Conservation (phyloP, 352 stramenopile genomes). For the Phytopythium litorale region DNA sequence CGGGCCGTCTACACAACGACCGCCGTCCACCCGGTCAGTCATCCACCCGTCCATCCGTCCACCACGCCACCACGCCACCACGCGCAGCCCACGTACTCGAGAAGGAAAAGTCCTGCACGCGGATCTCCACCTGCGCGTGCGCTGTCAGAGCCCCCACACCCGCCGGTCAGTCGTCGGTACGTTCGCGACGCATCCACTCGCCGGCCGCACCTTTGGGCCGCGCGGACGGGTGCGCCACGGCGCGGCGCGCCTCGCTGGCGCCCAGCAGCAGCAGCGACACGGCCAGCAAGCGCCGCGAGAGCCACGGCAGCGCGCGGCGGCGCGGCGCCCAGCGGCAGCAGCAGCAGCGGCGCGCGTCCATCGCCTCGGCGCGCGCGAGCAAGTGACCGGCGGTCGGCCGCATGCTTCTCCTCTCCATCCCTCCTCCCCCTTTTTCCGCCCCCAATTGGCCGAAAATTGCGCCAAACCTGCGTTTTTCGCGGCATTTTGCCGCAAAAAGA, state of each 20-base stretch:
- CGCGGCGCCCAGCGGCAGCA: slow-evolving; percentile 2
- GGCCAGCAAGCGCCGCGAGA: slow-evolving; percentile 17
- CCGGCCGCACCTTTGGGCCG: slow-evolving; percentile 21
- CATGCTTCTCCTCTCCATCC: neutral
- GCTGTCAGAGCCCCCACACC: slow-evolving; percentile 9
- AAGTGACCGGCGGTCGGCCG: neutral
- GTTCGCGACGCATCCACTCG: too few relatives aligned
- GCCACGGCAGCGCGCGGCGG: slow-evolving; percentile 3
- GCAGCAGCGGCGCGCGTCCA: slow-evolving; percentile 3
- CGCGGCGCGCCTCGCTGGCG: slow-evolving; percentile 31
- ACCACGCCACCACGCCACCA: neutral
- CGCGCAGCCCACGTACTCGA: slow-evolving; percentile 18
- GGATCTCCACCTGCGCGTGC: slow-evolving; percentile 44
- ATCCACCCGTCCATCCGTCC: neutral
- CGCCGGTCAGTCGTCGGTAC: neutral
- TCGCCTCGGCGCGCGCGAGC: neutral
- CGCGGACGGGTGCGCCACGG: slow-evolving; percentile 18
- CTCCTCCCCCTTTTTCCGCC: slow-evolving; percentile 2
- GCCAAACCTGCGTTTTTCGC: neutral
- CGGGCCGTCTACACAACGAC: slow-evolving; percentile 24
- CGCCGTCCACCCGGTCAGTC: neutral
- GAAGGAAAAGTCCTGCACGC: slow-evolving; percentile 66
- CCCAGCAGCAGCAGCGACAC: slow-evolving; percentile 24
- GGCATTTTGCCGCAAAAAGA: neutral
- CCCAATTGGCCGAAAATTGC: neutral